phyloP scores from a whole-genome alignment of 768 basidiomycete species.

The Psilocybe subaeruginosa region DNA sequence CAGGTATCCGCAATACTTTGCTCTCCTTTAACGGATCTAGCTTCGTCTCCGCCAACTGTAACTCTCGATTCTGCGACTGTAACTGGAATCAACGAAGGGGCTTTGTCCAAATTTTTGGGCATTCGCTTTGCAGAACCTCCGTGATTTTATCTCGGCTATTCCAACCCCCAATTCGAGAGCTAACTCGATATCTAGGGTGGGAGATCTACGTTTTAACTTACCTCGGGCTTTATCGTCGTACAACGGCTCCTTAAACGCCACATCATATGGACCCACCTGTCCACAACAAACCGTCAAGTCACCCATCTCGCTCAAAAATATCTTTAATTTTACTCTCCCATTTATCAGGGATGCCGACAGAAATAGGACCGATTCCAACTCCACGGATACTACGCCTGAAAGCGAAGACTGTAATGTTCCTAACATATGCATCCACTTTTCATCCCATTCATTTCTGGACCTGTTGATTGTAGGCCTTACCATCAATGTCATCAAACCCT shows the following conservation, averaged over 20 bases:
- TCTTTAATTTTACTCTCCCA: conserved; percentile 10
- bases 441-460: too few species aligned
- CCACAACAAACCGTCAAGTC: conserved; percentile 30
- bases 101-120: conserved; percentile 43
- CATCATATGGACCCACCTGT: conserved; percentile 47
- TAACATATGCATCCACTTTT: too few species aligned
- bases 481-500: conserved; percentile 49
- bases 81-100: conserved; percentile 38
- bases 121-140: conserved; percentile 55
- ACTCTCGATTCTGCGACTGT: conserved; percentile 45
- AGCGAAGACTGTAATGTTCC: conserved; percentile 24
- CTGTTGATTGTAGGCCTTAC: conserved; percentile 35
- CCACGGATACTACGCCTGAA: background rate
- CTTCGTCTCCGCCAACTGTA: conserved; percentile 32
- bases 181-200: conserved; percentile 27
- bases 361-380: background rate
- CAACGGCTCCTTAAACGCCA: conserved; percentile 37
- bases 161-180: background rate
- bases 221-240: conserved; percentile 42
- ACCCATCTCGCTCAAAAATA: conserved; percentile 2
- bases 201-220: conserved; percentile 44
- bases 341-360: background rate
- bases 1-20: background rate
- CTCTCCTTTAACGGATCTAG: background rate
- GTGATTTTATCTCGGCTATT: conserved; percentile 31